Evolutionary conservation across 345 rosid species (phyloP).

Genomic region (Bruguiera parviflora): DNA sequence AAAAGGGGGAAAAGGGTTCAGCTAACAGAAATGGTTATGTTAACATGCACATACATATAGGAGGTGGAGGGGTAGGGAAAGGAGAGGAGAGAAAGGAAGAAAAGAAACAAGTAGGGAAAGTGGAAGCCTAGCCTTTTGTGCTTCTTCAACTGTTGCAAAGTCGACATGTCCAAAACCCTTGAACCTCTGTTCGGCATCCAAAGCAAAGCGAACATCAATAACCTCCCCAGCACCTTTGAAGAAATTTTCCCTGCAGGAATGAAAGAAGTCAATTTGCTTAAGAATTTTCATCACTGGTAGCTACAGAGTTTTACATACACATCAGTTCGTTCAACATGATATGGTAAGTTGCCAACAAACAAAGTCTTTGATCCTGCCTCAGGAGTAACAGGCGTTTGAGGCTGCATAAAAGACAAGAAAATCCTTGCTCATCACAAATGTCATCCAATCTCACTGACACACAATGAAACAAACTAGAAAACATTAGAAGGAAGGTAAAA

Average conservation of each 20-base stretch:
- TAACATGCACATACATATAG: no score
- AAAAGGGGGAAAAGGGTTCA: no score
- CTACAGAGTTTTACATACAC: constrained; percentile 40
- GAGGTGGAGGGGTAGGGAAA: not conserved
- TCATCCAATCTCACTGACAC: not conserved
- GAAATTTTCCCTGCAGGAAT: constrained; percentile 54
- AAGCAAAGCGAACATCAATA: constrained; percentile 66
- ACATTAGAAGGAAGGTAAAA: not conserved
- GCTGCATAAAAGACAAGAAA: constrained; percentile 36
- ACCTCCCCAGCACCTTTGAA: constrained; percentile 67
- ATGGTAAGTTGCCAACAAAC: constrained; percentile 70
- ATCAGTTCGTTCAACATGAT: constrained; percentile 46
- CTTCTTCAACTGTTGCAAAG: constrained; percentile 63
- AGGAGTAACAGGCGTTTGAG: constrained; percentile 59
- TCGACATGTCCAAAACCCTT: constrained; percentile 88
- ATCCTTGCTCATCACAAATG: no score
- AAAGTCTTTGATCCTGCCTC: constrained; percentile 56
- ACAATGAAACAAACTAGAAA: not conserved
- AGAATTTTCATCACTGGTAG: not conserved
- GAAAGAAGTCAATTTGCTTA: not conserved
- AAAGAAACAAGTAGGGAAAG: not conserved
- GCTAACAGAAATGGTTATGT: no score
- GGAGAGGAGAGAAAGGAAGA: not conserved
- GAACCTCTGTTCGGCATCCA: constrained; percentile 43
- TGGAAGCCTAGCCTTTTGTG: constrained; percentile 59